These are phyloP conservation scores for Spongospora subterranea DNA, from an alignment of 208 protist genomes.

Conservation along the genomic window DNA sequence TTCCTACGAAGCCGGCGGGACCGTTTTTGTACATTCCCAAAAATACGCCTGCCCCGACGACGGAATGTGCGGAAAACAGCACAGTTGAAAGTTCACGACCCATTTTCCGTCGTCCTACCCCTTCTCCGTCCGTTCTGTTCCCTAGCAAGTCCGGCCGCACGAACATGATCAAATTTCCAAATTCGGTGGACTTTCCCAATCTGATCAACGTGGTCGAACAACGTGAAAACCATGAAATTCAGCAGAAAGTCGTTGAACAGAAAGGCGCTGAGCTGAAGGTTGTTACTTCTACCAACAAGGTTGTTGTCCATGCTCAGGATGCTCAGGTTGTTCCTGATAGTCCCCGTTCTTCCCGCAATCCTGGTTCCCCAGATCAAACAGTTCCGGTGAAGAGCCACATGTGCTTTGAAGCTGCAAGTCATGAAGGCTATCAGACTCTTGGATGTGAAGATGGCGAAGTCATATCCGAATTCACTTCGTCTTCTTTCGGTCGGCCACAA, in stretches of 20 bases:
- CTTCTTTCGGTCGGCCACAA: conserved; percentile 32
- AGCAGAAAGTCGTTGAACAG: neutral
- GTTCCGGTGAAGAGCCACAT: too few species aligned
- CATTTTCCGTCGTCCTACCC: too few species aligned
- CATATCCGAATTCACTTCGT: neutral
- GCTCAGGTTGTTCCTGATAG: neutral
- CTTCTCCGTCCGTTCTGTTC: too few species aligned
- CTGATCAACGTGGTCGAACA: neutral
- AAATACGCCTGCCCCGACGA: too few species aligned
- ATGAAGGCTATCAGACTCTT: conserved; percentile 10
- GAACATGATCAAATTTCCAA: too few species aligned
- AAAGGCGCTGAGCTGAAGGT: neutral
- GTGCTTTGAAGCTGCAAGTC: neutral
- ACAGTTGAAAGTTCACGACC: too few species aligned
- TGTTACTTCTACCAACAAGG: neutral
- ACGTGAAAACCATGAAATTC: neutral
- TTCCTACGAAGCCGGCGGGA: too few species aligned
- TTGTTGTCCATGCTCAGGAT: neutral
- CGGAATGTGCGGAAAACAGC: too few species aligned
- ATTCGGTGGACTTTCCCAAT: too few species aligned
- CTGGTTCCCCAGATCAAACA: too few species aligned
- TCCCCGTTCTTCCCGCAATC: neutral
- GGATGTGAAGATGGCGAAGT: conserved; percentile 19
- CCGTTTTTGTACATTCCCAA: too few species aligned
- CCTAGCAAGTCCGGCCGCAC: too few species aligned